Percentiles rank a stretch among this genome's conserved stretches.
Conservation (phyloP, 306 rosid genomes). For the Glycyrrhiza uralensis region DNA sequence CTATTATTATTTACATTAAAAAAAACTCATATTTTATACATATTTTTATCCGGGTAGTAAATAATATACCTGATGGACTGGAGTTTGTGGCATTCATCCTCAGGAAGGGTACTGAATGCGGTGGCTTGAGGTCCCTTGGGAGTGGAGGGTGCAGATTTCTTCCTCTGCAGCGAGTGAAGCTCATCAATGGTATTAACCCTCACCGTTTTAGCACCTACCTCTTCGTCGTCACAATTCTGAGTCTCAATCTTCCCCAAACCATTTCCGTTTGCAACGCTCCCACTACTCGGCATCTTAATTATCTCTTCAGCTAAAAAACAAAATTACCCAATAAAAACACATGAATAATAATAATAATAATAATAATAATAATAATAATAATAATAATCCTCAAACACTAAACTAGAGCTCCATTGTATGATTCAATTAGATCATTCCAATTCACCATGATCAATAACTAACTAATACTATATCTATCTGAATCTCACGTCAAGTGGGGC, state of each 20-base stretch:
- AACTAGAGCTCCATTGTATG: too few species aligned
- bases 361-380: too few species aligned
- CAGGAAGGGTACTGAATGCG: constrained; percentile 24
- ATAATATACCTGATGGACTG: constrained; percentile 79
- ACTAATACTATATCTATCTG: too few species aligned
- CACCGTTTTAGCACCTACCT: constrained; percentile 42
- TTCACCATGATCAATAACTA: too few species aligned
- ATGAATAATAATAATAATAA: too few species aligned
- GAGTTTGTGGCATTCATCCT: constrained; percentile 57
- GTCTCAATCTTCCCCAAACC: constrained; percentile 56
- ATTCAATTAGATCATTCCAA: too few species aligned
- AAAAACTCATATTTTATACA: too few species aligned
- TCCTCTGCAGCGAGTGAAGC: constrained; percentile 78
- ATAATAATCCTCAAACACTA: too few species aligned
- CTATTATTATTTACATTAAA: too few species aligned
- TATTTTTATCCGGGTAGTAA: too few species aligned
- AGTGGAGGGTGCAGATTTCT: constrained; percentile 61
- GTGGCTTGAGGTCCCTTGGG: constrained; percentile 33
- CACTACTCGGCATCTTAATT: constrained; percentile 20
- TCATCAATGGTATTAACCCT: constrained; percentile 78
- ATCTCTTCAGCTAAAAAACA: background rate
- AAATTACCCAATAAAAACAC: too few species aligned
- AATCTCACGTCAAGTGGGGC: too few species aligned
- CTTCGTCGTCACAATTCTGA: constrained; percentile 40
- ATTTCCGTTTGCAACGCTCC: background rate